phyloP scores from a whole-genome alignment of 78 protist genomes.

The Cavenderia fasciculata region DNA sequence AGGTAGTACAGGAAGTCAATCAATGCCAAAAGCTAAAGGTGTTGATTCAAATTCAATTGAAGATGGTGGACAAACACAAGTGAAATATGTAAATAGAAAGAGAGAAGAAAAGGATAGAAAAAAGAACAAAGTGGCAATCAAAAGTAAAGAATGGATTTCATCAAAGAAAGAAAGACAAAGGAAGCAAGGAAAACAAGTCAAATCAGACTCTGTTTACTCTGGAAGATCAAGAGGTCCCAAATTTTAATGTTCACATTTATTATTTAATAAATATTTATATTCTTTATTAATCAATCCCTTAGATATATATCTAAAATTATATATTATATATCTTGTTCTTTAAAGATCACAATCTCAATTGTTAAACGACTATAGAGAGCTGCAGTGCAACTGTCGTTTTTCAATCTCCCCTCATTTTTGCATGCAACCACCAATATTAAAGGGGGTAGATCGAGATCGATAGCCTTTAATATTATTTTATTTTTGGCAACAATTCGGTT shows the following conservation, averaged over 20 bases:
- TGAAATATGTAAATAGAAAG: constrained; percentile 59
- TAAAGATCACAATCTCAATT: neutral
- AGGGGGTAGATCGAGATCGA: too few relatives aligned
- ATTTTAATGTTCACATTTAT: too few relatives aligned
- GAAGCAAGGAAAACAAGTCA: constrained; percentile 86
- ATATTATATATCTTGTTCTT: neutral
- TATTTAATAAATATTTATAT: too few relatives aligned
- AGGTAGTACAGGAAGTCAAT: constrained; percentile 19
- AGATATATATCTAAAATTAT: neutral
- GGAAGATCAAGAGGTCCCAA: constrained; percentile 86
- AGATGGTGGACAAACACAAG: constrained; percentile 18
- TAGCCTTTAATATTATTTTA: too few relatives aligned
- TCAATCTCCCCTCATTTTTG: too few relatives aligned
- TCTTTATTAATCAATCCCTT: neutral
- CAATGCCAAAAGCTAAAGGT: constrained; percentile 74
- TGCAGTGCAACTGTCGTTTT: too few relatives aligned
- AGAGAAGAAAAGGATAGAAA: constrained; percentile 19
- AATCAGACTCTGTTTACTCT: constrained; percentile 87
- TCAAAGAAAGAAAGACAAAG: constrained; percentile 88
- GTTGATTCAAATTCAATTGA: constrained; percentile 1
- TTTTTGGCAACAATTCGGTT: too few relatives aligned
- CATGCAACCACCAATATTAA: too few relatives aligned
- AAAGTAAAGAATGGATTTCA: constrained; percentile 83
- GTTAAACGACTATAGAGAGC: neutral
- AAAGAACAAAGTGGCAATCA: neutral